Percentiles rank a stretch among this genome's conserved stretches.
Conservation (phyloP, 768 basidiomycete species). For the Auricularia sp. region DNA sequence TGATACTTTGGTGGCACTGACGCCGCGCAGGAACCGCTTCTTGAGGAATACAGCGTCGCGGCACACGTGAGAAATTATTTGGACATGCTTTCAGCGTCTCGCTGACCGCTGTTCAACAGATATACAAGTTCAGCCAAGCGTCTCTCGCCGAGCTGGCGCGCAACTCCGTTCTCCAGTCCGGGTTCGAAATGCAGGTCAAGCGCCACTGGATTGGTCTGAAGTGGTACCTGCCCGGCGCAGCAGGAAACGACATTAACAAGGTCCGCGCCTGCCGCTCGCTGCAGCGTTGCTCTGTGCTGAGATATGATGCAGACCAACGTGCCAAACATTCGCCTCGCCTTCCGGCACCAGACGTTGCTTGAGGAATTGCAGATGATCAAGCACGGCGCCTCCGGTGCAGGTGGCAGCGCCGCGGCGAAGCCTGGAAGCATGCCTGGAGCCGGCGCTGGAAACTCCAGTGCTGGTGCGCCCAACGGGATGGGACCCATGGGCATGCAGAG, state of each 20-base stretch:
- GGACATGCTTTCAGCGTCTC: neutral
- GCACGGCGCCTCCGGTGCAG: neutral
- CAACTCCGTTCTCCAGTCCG: conserved; percentile 93
- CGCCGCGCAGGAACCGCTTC: conserved; percentile 63
- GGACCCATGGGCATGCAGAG: neutral
- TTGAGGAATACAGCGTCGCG: conserved; percentile 97
- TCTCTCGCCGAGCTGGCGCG: conserved; percentile 95
- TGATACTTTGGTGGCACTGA: neutral
- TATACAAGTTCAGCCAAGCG: conserved; percentile 92
- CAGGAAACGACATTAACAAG: conserved; percentile 95
- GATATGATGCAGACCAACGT: conserved; percentile 73
- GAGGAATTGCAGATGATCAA: conserved; percentile 73
- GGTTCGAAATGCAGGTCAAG: conserved; percentile 98
- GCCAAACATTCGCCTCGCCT: conserved; percentile 82
- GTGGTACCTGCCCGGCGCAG: conserved; percentile 89
- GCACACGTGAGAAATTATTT: conserved; percentile 59
- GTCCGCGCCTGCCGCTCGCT: conserved; percentile 26
- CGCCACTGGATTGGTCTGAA: conserved; percentile 88
- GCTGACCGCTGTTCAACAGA: conserved; percentile 36
- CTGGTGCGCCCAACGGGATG: neutral
- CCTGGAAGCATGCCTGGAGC: neutral
- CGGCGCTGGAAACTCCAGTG: neutral
- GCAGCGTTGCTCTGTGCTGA: too few relatives aligned
- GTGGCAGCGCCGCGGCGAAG: neutral
- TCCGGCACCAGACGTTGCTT: conserved; percentile 78